Evolutionary conservation across 2,329 filamentous ascomycete genomes (phyloP), one percentile per base, ranked within the genome.

Genomic region (Alternaria hordeiaustralica): DNA sequence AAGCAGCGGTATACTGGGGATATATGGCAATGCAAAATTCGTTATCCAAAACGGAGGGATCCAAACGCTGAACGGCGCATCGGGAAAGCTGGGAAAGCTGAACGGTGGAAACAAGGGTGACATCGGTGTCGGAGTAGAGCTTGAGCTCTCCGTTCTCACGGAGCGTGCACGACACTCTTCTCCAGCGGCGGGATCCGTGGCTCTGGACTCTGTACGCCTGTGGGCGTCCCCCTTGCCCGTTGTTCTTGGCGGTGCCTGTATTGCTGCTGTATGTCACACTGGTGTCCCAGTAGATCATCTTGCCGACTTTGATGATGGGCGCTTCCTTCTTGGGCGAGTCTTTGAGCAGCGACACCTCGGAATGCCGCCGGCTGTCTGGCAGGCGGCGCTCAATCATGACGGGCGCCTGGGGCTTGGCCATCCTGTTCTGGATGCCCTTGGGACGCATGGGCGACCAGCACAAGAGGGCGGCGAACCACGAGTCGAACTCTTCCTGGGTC

Each of bases 11-110:
- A 80, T 99, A 98, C 66, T 95, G 94, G 15, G 96, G 95, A 75
- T 97, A 97, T 50, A 99, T 95, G 56, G 93, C 94, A 67, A 99
- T 92, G 82, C 94, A 98, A 75, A 92, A 96, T 63, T 97, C 93
- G 78, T 96, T 92, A 68, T 97, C 93, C 45, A 99, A 82, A 9
- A 99, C 95, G 6, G 94, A 97, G 56, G 89, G 89, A 79, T 98
- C 93, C 55, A 99, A 84, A 71, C 94, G 89, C 78, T 99, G 96
- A 56, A 99, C 90, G 9, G 95, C 93, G 77, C 92, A 96, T 58
- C 96, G 88, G 18, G 94, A 96, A 8, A 99, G 85, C 73, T 97
- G 93, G 12, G 93, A 92, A 6, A 99, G 85, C 72, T 97, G 93
- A 56, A 98, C 91, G 50, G 94, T 88, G 26, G 92, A 92, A 15